Conservation (phyloP, 2,329 filamentous ascomycete genomes). For the Corinectria fuckeliana region DNA sequence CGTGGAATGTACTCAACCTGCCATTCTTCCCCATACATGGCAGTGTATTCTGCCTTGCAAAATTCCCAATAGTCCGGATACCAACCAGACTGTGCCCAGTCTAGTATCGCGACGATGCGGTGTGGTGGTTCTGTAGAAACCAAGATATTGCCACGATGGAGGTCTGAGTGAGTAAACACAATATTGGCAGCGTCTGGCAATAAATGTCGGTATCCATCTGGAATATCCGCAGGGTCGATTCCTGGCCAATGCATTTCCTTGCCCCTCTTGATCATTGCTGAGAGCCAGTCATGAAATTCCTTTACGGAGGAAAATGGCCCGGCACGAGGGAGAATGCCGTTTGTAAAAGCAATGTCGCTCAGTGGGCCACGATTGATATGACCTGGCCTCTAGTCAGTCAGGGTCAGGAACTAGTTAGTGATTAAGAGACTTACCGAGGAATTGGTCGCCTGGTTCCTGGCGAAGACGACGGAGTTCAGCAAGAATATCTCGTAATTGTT, state of each 20-base stretch:
- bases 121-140: constrained; percentile 9
- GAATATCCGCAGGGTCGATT: not conserved
- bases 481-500: not conserved
- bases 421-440: constrained; percentile 8
- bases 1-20: constrained; percentile 1
- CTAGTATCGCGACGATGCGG: constrained; percentile 12
- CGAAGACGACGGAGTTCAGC: not conserved
- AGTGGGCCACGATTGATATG: constrained; percentile 14
- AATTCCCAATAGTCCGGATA: constrained; percentile 32
- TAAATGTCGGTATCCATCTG: constrained; percentile 8
- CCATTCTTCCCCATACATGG: not conserved
- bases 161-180: constrained; percentile 24
- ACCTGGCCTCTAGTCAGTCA: constrained; percentile 15
- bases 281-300: constrained; percentile 23
- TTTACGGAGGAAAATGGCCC: constrained; percentile 13
- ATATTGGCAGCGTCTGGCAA: not conserved
- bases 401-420: not conserved
- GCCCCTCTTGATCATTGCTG: constrained; percentile 6
- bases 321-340: not conserved
- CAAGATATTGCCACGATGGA: constrained; percentile 23
- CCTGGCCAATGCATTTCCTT: not conserved
- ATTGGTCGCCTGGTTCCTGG: constrained; percentile 2
- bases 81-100: constrained; percentile 26
- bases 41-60: constrained; percentile 16
- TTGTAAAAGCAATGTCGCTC: constrained; percentile 11